These are phyloP conservation scores for Astrothelium subdiscretum DNA, from an alignment of 495 filamentous ascomycete species.

Conservation along the genomic window DNA sequence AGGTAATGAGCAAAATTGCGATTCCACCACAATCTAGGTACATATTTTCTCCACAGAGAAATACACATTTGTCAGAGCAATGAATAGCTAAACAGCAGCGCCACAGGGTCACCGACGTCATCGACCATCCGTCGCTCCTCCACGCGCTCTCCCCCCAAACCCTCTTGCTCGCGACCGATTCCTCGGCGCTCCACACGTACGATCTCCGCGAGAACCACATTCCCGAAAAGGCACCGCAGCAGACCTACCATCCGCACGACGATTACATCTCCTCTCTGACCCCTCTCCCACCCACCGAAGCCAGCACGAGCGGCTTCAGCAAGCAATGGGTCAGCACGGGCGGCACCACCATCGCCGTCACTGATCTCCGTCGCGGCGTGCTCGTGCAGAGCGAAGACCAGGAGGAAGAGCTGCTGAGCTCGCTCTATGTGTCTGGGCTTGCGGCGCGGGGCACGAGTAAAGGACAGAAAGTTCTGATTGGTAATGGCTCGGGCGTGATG, in stretches of 20 bases:
- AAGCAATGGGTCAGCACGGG: constrained; percentile 92
- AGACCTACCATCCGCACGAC: constrained; percentile 73
- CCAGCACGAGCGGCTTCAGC: constrained; percentile 70
- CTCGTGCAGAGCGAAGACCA: constrained; percentile 82
- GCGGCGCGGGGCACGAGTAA: constrained; percentile 47
- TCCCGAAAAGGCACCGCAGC: constrained; percentile 45
- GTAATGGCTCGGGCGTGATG: constrained; percentile 65
- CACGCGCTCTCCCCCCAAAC: constrained; percentile 77
- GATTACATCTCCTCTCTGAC: constrained; percentile 90
- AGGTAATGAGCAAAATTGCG: constrained; percentile 66
- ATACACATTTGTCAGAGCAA: background rate
- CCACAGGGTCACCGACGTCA: constrained; percentile 14
- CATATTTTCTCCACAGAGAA: constrained; percentile 2
- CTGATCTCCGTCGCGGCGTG: constrained; percentile 73
- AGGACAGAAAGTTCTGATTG: constrained; percentile 68
- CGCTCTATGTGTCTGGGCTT: constrained; percentile 57
- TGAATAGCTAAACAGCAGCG: background rate
- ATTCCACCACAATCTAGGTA: constrained; percentile 34
- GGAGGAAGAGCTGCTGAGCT: constrained; percentile 80
- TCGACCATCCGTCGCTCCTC: constrained; percentile 64
- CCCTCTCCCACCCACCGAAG: constrained; percentile 62
- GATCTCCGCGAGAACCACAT: constrained; percentile 55
- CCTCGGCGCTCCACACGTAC: constrained; percentile 76
- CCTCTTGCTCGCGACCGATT: constrained; percentile 82
- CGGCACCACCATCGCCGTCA: constrained; percentile 77